phyloP scores from a whole-genome alignment of 1,284 basidiomycete species.

The Malassezia slooffiae region DNA sequence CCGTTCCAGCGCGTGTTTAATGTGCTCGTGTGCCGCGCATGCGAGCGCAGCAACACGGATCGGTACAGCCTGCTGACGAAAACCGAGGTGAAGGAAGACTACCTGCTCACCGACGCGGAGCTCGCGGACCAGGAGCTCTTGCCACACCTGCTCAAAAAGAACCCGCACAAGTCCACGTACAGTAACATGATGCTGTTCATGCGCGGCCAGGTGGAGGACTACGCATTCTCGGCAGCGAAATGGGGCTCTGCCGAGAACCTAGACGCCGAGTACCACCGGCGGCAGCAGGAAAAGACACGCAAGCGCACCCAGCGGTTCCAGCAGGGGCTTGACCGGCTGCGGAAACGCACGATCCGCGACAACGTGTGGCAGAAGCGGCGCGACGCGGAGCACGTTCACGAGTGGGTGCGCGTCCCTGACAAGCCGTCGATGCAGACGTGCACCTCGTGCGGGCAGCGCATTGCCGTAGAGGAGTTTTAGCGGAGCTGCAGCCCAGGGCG shows the following conservation, averaged over 20 bases:
- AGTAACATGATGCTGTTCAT: constrained; percentile 99
- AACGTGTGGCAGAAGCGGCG: constrained; percentile 37
- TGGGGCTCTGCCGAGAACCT: constrained; percentile 89
- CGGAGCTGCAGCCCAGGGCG: too few species aligned
- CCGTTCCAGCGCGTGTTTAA: constrained; percentile 35
- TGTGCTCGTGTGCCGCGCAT: constrained; percentile 73
- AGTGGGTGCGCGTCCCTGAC: constrained; percentile 16
- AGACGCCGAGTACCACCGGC: constrained; percentile 73
- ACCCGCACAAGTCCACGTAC: constrained; percentile 91
- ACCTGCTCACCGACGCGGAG: constrained; percentile 71
- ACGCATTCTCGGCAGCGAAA: constrained; percentile 74
- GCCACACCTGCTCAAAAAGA: constrained; percentile 86
- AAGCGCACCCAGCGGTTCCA: constrained; percentile 73
- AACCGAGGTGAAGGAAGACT: constrained; percentile 85
- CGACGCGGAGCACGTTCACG: constrained; percentile 34
- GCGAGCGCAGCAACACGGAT: constrained; percentile 63
- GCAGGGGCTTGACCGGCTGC: constrained; percentile 29
- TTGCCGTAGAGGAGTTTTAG: constrained; percentile 14
- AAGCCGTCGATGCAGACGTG: constrained; percentile 4
- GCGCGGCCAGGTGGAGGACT: constrained; percentile 83
- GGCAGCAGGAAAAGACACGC: constrained; percentile 71
- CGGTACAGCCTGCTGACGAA: constrained; percentile 91
- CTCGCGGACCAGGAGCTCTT: constrained; percentile 80
- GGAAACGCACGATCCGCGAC: constrained; percentile 33
- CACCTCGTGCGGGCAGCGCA: constrained; percentile 12